A percentile compares a stretch with the other conserved stretches of the same genome.
These are phyloP conservation scores for Kregervanrija fluxuum DNA, from an alignment of 805 yeast genomes.

Conservation along the genomic window DNA sequence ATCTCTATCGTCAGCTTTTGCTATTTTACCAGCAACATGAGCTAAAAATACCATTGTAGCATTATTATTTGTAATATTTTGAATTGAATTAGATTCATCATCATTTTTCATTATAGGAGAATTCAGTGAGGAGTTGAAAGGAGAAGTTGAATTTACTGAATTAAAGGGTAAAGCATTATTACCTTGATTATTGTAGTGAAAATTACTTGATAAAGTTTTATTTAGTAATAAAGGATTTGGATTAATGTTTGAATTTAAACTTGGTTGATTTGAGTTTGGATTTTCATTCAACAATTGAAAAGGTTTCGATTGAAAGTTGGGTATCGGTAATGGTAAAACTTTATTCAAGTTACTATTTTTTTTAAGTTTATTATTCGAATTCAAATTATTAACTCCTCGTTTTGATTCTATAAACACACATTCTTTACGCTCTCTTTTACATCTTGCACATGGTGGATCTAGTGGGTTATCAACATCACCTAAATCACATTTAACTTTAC, in stretches of 20 bases:
- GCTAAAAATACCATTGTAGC: slow-evolving; percentile 67
- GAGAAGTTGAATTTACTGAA: not conserved
- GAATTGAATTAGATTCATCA: slow-evolving; percentile 2
- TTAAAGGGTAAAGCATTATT: too few species aligned
- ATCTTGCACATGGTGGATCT: slow-evolving; percentile 80
- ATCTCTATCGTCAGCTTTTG: slow-evolving; percentile 61
- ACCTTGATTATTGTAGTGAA: too few species aligned
- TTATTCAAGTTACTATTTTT: not conserved
- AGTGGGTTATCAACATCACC: slow-evolving; percentile 68
- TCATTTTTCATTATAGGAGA: not conserved
- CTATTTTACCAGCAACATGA: slow-evolving; percentile 71
- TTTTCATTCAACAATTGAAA: not conserved
- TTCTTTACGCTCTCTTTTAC: slow-evolving; percentile 73
- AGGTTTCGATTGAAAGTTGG: slow-evolving; percentile 3
- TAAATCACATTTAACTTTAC: slow-evolving; percentile 82
- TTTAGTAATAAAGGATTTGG: too few species aligned
- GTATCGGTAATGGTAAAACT: slow-evolving; percentile 6
- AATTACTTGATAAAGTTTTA: too few species aligned
- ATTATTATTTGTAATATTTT: slow-evolving; percentile 14
- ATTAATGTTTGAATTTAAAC: too few species aligned
- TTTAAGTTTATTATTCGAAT: not conserved
- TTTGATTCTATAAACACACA: slow-evolving; percentile 58
- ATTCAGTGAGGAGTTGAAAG: slow-evolving; percentile 3
- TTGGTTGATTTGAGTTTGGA: not conserved
- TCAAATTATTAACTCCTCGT: slow-evolving; percentile 31